phyloP scores from a whole-genome alignment of 2,329 filamentous ascomycete genomes.

The Dothidotthia symphoricarpi region DNA sequence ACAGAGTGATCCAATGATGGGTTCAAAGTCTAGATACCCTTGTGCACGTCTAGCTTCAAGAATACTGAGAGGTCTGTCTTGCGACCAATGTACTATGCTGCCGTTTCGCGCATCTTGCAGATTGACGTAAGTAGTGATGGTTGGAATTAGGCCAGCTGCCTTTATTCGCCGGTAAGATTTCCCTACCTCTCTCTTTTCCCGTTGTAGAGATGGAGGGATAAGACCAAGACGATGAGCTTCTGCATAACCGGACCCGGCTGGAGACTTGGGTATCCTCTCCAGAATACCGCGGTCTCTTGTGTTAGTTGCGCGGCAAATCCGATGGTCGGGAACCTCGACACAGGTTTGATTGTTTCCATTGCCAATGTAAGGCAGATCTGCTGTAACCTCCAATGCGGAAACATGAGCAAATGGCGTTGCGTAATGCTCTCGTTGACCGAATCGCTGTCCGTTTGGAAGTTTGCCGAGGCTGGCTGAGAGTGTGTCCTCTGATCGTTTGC shows the following conservation, averaged over 20 bases:
- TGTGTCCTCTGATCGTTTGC: slow-evolving; percentile 49
- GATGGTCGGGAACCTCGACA: slow-evolving; percentile 66
- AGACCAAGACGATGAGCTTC: slow-evolving; percentile 40
- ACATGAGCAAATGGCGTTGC: slow-evolving; percentile 62
- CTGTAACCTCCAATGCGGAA: slow-evolving; percentile 54
- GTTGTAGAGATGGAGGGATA: slow-evolving; percentile 26
- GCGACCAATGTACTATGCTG: slow-evolving; percentile 61
- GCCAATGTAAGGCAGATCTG: slow-evolving; percentile 61
- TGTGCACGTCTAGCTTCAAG: slow-evolving; percentile 69
- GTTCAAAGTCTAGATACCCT: slow-evolving; percentile 67
- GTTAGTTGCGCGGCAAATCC: slow-evolving; percentile 36
- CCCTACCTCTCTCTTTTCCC: slow-evolving; percentile 16
- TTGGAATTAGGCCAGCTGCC: slow-evolving; percentile 57
- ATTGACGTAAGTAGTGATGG: slow-evolving; percentile 57
- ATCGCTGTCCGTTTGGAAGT: slow-evolving; percentile 44
- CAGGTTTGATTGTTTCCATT: slow-evolving; percentile 64
- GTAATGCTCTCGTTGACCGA: slow-evolving; percentile 53
- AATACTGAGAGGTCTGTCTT: slow-evolving; percentile 61
- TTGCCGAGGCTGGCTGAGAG: slow-evolving; percentile 52
- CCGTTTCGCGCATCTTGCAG: slow-evolving; percentile 59
- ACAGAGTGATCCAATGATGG: slow-evolving; percentile 58
- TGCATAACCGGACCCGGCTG: slow-evolving; percentile 30
- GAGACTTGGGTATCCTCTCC: slow-evolving; percentile 58
- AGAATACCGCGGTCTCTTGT: slow-evolving; percentile 49
- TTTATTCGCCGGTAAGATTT: slow-evolving; percentile 54